Evolutionary conservation across 2,329 filamentous ascomycete species (phyloP), one percentile per base, ranked within the genome.

Genomic region (Chalaropsis thielavioides): DNA sequence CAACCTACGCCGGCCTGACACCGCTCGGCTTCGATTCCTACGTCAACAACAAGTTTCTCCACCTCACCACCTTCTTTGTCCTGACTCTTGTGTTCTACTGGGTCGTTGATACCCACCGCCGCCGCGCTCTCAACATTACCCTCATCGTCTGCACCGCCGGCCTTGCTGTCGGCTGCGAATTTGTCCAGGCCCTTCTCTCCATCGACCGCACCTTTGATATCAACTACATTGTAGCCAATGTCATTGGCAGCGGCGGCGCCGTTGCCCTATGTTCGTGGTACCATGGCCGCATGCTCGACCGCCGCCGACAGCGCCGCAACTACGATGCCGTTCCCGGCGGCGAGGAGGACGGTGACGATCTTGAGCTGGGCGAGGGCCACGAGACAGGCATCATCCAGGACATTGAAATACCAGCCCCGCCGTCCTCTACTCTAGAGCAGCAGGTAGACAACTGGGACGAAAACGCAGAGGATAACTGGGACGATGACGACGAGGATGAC

Each of bases 371-470:
- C 0, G 83, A 86, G 68, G 78, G 76, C 31, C 88, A 89, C 68
- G 87, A 89, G 74, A 83, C 81, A 38, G 86, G 86, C 19, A 76
- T 90, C n/a, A 77, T 77, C 22, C 74, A 75, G 19, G 59, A 62
- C 24, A 35, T 13, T 4, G 70, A 62, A 68, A 72, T 72, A 2
- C 69, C 72, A 15, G 71, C 71, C 6, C 74, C 73, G 0, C 66
- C 69, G 27, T 70, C 71, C 38, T n/a, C 54, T n/a, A 75, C 75
- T 22, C 72, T 95, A 22, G 91, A 95, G 70, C 83, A 92, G 67
- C 89, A 95, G 76, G 82, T 96, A 7, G 92, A 96, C 72, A 90
- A 92, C 69, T 96, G 92, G 91, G 91, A 96, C 72, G 92, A 96
- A 76, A 94, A 96, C 68, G 81, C 79, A 1, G 75, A 77, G 19